Evolutionary conservation across 208 protist genomes (phyloP).

Genomic region (Crithidia acanthocephali): DNA sequence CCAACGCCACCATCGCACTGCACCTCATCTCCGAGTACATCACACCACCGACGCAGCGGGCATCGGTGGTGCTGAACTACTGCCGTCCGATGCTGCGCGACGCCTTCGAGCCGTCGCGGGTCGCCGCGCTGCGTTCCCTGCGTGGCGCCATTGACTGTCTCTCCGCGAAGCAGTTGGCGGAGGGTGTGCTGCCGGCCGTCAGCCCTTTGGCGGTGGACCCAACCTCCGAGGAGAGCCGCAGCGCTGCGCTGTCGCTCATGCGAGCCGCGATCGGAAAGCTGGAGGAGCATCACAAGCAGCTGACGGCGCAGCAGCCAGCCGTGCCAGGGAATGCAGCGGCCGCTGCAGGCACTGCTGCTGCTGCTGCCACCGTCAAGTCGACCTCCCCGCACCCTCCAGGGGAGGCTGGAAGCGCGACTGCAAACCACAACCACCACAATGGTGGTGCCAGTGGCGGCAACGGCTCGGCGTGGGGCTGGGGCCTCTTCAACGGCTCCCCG

Average conservation of each 20-base stretch:
- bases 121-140: slow-evolving; percentile 67
- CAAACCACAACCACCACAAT: background rate
- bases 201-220: slow-evolving; percentile 67
- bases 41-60: slow-evolving; percentile 41
- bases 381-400: background rate
- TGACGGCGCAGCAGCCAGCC: slow-evolving; percentile 10
- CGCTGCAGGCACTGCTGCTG: background rate
- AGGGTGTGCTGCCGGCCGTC: slow-evolving; percentile 61
- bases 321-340: background rate
- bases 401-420: no score
- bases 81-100: slow-evolving; percentile 88
- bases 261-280: slow-evolving; percentile 28
- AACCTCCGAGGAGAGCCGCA: slow-evolving; percentile 48
- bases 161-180: slow-evolving; percentile 49
- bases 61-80: slow-evolving; percentile 52
- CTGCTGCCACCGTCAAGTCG: background rate
- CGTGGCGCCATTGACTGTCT: slow-evolving; percentile 45
- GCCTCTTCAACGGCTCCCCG: slow-evolving; percentile 4
- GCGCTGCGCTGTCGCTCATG: slow-evolving; percentile 48
- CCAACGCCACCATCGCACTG: slow-evolving; percentile 89
- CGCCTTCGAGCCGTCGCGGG: slow-evolving; percentile 70
- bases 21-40: slow-evolving; percentile 66
- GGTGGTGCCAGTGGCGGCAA: slow-evolving; percentile 8
- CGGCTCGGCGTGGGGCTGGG: slow-evolving; percentile 14
- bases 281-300: slow-evolving; percentile 27